Percentiles rank a stretch among this genome's conserved stretches.
These are phyloP conservation scores for Pseudonitzschia multiseries DNA, from an alignment of 108 stramenopile species.

Conservation along the genomic window DNA sequence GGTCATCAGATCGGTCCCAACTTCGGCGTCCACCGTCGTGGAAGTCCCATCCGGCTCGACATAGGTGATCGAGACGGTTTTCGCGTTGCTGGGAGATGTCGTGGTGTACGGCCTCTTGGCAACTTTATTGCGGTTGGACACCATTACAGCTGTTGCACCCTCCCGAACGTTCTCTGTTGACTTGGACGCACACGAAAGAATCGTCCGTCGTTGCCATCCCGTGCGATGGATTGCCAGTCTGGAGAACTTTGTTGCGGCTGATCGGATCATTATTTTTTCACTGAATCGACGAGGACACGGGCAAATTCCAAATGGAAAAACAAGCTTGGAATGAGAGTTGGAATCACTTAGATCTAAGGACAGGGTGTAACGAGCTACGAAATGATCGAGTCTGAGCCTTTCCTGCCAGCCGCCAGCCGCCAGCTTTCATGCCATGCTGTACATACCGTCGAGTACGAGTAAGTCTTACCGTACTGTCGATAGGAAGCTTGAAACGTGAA, in stretches of 20 bases:
- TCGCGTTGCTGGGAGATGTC: background rate
- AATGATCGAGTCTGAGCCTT: too few species aligned
- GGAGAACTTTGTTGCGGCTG: background rate
- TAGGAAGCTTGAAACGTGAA: too few species aligned
- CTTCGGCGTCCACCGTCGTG: slow-evolving; percentile 62
- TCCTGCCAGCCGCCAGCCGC: too few species aligned
- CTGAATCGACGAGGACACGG: background rate
- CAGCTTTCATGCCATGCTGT: too few species aligned
- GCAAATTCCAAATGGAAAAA: too few species aligned
- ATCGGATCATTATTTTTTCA: background rate
- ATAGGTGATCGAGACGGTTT: slow-evolving; percentile 65
- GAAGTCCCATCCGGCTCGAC: slow-evolving; percentile 70
- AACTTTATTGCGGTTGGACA: background rate
- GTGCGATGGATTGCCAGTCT: background rate
- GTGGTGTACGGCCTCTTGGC: slow-evolving; percentile 11
- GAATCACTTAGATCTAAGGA: too few species aligned
- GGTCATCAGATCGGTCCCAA: slow-evolving; percentile 76
- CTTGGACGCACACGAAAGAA: background rate
- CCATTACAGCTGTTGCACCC: background rate
- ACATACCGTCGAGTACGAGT: too few species aligned
- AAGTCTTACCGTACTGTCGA: too few species aligned
- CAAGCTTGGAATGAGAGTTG: too few species aligned
- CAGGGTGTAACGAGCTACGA: too few species aligned
- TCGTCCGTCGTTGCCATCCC: background rate
- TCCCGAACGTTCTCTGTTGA: background rate